Conservation (phyloP, 805 yeast genomes). For the Candida pseudoglaebosa region DNA sequence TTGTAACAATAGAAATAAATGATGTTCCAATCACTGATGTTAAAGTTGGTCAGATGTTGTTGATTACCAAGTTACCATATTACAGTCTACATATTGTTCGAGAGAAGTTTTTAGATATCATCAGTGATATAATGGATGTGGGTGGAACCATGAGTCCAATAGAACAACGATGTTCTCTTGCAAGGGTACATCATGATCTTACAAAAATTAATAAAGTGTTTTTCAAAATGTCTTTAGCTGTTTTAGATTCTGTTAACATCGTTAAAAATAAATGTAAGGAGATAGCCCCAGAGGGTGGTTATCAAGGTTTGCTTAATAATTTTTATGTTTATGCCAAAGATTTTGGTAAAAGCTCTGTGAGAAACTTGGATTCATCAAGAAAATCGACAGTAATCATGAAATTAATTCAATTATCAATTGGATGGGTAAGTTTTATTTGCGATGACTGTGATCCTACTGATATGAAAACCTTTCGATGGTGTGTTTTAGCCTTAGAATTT, state of each 20-base stretch:
- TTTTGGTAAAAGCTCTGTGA: conserved; percentile 67
- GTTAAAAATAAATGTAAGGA: conserved; percentile 53
- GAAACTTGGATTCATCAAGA: conserved; percentile 58
- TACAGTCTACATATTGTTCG: conserved; percentile 50
- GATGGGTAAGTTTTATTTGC: conserved; percentile 89
- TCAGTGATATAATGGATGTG: conserved; percentile 49
- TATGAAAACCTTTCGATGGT: conserved; percentile 89
- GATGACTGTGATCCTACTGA: conserved; percentile 95
- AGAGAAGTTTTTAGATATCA: conserved; percentile 53
- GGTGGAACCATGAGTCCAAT: conserved; percentile 38
- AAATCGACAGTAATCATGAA: conserved; percentile 67
- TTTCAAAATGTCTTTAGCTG: conserved; percentile 61
- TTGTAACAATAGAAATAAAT: conserved; percentile 51
- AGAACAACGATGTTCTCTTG: conserved; percentile 67
- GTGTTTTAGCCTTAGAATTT: conserved; percentile 91
- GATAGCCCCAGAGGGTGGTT: conserved; percentile 46
- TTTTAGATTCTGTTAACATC: conserved; percentile 56
- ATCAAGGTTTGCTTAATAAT: conserved; percentile 74
- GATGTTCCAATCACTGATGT: conserved; percentile 51
- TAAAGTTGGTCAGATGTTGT: conserved; percentile 62
- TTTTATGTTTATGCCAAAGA: conserved; percentile 78
- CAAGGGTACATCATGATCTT: conserved; percentile 70
- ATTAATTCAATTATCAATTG: conserved; percentile 71
- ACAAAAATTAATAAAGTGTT: conserved; percentile 61
- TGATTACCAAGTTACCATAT: conserved; percentile 69